These are phyloP conservation scores for Polychaeton citri DNA, from an alignment of 2,329 filamentous ascomycete species.

Conservation along the genomic window DNA sequence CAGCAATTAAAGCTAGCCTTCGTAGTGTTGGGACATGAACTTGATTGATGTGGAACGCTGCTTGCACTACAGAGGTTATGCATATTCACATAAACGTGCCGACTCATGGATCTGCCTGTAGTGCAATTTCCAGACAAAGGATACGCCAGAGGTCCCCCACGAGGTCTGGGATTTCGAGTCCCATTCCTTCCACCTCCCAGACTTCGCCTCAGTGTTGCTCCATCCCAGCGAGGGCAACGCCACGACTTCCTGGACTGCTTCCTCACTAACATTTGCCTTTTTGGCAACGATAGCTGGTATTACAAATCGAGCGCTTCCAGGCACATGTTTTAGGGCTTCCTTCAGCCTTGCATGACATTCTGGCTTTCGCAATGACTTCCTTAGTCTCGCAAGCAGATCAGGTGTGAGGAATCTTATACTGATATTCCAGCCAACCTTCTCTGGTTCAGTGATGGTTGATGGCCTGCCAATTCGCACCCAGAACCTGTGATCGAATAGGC, in stretches of 20 bases:
- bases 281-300: conserved; percentile 21
- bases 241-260: conserved; percentile 8
- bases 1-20: no score
- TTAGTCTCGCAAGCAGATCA: conserved; percentile 13
- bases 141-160: no score
- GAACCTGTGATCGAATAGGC: conserved; percentile 42
- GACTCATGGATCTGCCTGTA: conserved; percentile 1
- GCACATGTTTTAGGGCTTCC: conserved; percentile 9
- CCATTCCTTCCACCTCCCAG: not conserved
- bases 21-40: no score
- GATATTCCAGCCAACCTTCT: conserved; percentile 18
- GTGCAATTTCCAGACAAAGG: conserved; percentile 1
- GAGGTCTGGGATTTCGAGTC: no score
- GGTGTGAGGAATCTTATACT: conserved; percentile 27
- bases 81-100: not conserved
- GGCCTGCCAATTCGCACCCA: conserved; percentile 38
- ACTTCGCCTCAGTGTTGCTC: not conserved
- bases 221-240: conserved; percentile 20
- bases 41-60: no score
- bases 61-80: no score
- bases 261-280: not conserved
- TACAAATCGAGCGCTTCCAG: conserved; percentile 27
- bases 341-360: not conserved
- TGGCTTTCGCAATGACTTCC: not conserved
- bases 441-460: conserved; percentile 1